Conservation (phyloP, 2,329 filamentous ascomycete genomes). For the Alternaria alternata region DNA sequence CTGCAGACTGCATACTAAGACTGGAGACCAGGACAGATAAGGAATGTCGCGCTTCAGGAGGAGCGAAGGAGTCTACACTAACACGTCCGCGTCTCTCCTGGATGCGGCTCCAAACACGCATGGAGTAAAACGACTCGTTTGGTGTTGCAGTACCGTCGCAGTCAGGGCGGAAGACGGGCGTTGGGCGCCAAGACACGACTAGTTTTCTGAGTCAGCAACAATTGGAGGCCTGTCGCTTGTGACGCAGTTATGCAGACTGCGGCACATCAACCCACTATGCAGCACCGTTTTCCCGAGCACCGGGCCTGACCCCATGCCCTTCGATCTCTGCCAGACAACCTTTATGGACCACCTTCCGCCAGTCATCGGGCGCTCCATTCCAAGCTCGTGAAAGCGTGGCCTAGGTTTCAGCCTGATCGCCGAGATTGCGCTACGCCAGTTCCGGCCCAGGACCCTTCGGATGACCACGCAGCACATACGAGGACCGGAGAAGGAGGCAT, state of each 20-base stretch:
- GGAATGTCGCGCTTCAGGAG: not conserved
- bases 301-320: slow-evolving; percentile 15
- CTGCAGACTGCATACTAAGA: not conserved
- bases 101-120: not conserved
- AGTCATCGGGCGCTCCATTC: slow-evolving; percentile 3
- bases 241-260: slow-evolving; percentile 12
- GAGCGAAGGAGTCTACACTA: not conserved
- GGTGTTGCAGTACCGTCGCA: slow-evolving; percentile 7
- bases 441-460: slow-evolving; percentile 3
- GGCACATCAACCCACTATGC: slow-evolving; percentile 15
- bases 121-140: not conserved
- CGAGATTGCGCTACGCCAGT: slow-evolving; percentile 9
- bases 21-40: not conserved
- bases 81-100: not conserved
- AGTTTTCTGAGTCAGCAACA: slow-evolving; percentile 9
- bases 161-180: slow-evolving; percentile 3
- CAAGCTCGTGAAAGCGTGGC: slow-evolving; percentile 10
- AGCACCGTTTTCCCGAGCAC: slow-evolving; percentile 17
- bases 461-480: slow-evolving; percentile 7
- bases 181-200: slow-evolving; percentile 11
- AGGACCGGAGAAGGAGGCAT: slow-evolving; percentile 3
- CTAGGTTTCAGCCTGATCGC: slow-evolving; percentile 12
- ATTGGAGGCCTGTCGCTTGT: slow-evolving; percentile 12
- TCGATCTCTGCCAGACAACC: slow-evolving; percentile 8
- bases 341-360: slow-evolving; percentile 13